A percentile compares a stretch with the other conserved stretches of the same genome.
phyloP scores from a whole-genome alignment of 306 rosid genomes.

The Hippophae tibetana region DNA sequence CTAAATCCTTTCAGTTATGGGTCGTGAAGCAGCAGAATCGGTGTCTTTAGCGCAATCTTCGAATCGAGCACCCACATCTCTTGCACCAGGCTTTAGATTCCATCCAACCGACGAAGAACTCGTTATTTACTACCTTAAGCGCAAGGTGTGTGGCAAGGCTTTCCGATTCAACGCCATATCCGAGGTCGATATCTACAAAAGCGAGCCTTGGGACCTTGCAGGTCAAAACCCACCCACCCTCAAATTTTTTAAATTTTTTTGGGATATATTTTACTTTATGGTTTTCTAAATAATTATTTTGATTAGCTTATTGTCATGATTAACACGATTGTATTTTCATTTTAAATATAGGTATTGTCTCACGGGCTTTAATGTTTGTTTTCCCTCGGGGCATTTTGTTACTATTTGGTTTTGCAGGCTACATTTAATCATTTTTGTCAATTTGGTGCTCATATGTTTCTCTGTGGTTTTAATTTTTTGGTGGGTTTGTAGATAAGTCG shows the following conservation, averaged over 20 bases:
- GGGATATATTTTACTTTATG: background rate
- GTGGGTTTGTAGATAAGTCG: constrained; percentile 53
- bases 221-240: constrained; percentile 29
- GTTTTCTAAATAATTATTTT: background rate
- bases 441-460: constrained; percentile 1
- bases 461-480: constrained; percentile 1
- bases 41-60: constrained; percentile 15
- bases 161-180: constrained; percentile 89
- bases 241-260: background rate
- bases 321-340: background rate
- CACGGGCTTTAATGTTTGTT: background rate
- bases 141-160: constrained; percentile 68
- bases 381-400: background rate
- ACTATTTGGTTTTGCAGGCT: background rate
- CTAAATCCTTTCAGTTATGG: constrained; percentile 23
- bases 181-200: constrained; percentile 85
- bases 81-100: constrained; percentile 94
- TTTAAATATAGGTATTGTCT: background rate
- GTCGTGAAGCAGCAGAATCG: constrained; percentile 33
- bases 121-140: constrained; percentile 87
- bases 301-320: too few species aligned
- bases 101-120: constrained; percentile 98
- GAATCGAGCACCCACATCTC: constrained; percentile 54
- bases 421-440: constrained; percentile 6
- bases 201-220: constrained; percentile 97